Percentiles rank a stretch among this genome's conserved stretches.
These are phyloP conservation scores for Lonicera japonica DNA, from an alignment of 129 eudicot genomes.

Conservation along the genomic window DNA sequence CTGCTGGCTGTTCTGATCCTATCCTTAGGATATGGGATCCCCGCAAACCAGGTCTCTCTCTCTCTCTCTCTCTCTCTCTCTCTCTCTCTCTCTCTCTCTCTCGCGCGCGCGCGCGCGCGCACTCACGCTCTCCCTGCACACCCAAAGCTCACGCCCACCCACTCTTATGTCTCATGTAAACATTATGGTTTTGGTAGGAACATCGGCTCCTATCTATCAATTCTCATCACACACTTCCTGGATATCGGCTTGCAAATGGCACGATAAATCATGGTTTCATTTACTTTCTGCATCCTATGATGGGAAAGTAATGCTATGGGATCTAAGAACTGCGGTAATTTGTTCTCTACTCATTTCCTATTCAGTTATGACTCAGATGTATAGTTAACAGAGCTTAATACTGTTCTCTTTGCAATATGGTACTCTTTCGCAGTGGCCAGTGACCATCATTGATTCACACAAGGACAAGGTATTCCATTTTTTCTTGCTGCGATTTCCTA, in stretches of 20 bases:
- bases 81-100: slow-evolving; percentile 2
- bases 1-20: slow-evolving; percentile 88
- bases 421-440: slow-evolving; percentile 74
- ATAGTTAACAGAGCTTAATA: background rate
- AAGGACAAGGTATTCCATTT: slow-evolving; percentile 69
- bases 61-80: too few relatives aligned
- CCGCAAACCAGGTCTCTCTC: slow-evolving; percentile 55
- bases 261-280: slow-evolving; percentile 75
- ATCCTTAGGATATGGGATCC: slow-evolving; percentile 95
- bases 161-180: background rate
- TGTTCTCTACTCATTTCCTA: background rate
- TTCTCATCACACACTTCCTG: slow-evolving; percentile 84
- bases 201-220: slow-evolving; percentile 75
- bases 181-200: slow-evolving; percentile 41
- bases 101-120: background rate
- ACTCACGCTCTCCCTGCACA: background rate
- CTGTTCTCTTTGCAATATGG: background rate
- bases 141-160: background rate
- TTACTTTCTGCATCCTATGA: slow-evolving; percentile 86
- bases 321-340: slow-evolving; percentile 90
- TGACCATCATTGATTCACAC: slow-evolving; percentile 73
- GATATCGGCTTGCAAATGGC: slow-evolving; percentile 95
- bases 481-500: background rate
- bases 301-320: slow-evolving; percentile 98
- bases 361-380: background rate